Evolutionary conservation across 108 stramenopile genomes (phyloP), one percentile per base, ranked within the genome.

Genomic region (Cyclotella cryptica): DNA sequence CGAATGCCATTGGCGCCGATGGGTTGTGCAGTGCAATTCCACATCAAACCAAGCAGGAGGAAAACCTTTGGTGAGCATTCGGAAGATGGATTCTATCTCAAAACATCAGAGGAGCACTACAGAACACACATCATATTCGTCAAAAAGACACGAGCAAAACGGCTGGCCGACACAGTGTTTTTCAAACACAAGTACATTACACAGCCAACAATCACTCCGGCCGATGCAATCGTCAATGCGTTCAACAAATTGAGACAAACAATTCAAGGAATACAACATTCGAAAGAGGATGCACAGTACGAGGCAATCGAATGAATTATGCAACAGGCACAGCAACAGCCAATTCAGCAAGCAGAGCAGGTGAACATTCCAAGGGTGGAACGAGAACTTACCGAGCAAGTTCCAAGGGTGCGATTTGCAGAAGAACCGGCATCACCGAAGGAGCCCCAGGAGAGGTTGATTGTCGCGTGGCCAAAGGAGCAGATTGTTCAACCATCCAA

Each of bases 161-260:
- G n/a, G n/a, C n/a, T n/a, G n/a, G n/a, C n/a, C n/a, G n/a, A n/a
- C n/a, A n/a, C n/a, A n/a, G n/a, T n/a, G n/a, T n/a, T n/a, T n/a
- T n/a, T n/a, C n/a, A n/a, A n/a, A n/a, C n/a, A 67, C 66, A 67
- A 67, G 24, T 69, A 69, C 27, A 47, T 80, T 41, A 80, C 66
- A n/a, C 64, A 74, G 21, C 79, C 72, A 30, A 53, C 30, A 0
- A 45, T 79, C 0, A 72, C 65, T 11, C 72, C 72, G 30, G 66
- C 41, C 10, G 78, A 79, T 51, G 39, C 17, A 46, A 52, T 69
- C 0, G 59, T 69, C 3, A 19, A 62, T 19, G 79, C 72, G 19
- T 55, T 41, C 21, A 17, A 45, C 3, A 26, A 69, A 10, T 30
- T 69, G 1, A 19, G 4, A 26, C 39, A 39, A 69, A 39, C 40